Percentiles rank a stretch among this genome's conserved stretches.
Evolutionary conservation across 1,284 basidiomycete species (phyloP).

Genomic region (Melampsora occidentalis): DNA sequence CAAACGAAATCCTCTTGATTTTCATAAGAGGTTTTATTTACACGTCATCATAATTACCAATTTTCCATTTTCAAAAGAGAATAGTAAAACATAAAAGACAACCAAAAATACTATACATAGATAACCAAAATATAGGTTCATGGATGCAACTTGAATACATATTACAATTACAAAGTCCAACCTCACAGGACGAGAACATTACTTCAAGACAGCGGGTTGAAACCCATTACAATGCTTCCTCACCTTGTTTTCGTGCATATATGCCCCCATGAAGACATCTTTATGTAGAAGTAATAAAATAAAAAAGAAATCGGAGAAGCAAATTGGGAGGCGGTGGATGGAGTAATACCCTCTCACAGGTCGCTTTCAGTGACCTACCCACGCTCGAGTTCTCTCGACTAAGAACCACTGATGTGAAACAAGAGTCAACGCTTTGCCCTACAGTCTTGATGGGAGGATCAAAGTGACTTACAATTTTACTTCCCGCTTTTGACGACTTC

Average conservation of each 20-base stretch:
- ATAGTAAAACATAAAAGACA: too few species aligned
- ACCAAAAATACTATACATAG: too few species aligned
- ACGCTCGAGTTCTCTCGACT: constrained; percentile 41
- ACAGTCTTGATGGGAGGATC: not conserved
- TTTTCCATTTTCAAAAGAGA: too few species aligned
- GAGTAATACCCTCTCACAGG: not conserved
- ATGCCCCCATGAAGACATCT: not conserved
- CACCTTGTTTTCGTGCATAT: not conserved
- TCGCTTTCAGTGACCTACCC: constrained; percentile 38
- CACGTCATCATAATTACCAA: too few species aligned
- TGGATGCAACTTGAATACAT: not conserved
- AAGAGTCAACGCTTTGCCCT: constrained; percentile 9
- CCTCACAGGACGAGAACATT: not conserved
- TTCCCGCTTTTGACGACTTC: constrained; percentile 44
- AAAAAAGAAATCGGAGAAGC: not conserved
- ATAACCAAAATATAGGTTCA: too few species aligned
- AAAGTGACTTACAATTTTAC: constrained; percentile 33
- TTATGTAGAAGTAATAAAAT: not conserved
- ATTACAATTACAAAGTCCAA: not conserved
- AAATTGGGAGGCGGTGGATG: not conserved
- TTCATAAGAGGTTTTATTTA: too few species aligned
- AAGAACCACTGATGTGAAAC: constrained; percentile 34
- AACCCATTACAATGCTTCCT: not conserved
- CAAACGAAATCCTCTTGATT: too few species aligned
- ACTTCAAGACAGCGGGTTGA: constrained; percentile 3